Evolutionary conservation across 306 rosid genomes (phyloP), one percentile per base, ranked within the genome.

Genomic region (Prunus armeniaca): DNA sequence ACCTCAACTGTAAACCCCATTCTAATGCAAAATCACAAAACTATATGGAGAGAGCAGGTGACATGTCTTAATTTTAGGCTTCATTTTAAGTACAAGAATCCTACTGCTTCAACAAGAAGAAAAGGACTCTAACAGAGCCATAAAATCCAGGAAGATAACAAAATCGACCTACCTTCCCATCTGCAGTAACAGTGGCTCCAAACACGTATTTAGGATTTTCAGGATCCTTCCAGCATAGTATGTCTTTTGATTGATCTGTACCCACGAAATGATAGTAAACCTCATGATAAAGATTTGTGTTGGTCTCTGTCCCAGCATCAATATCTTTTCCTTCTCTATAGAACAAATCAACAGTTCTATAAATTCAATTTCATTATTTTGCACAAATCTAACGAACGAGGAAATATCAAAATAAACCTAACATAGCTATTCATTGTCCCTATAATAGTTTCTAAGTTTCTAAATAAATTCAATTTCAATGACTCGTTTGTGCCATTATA

Each of bases 281-380:
- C 75, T 95, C 90, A 41, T 90, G 97, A 81, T 88, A 72, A 72
- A 90, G 96, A 84, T 92, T 95, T 45, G 87, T 12, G 69, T 87
- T 77, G 62, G 97, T 95, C 86, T 92, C 97, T 2, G 99, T 92
- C 63, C 97, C 99, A 79, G 97, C 97, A 73, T 92, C 97, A 50
- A 79, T 70, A 74, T 67, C 55, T 67, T 82, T 90, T 77, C 87
- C 91, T 75, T 90, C 91, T 75, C 99, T 94, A 63, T 77, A 85
- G 6, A 80, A 56, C 73, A 72, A 66, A 43, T 64, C 20, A 78
- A 57, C 76, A 82, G 65, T n/a, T 57, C 65, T 30, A 68, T n/a
- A 15, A 51, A 78, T 65, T 74, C 61, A 82, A 54, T 22, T 64
- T 58, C 45, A 58, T 8, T 27, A 60, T 27, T 43, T 24, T 73